phyloP scores from a whole-genome alignment of 352 stramenopile species.

The Globisporangium nagaii region DNA sequence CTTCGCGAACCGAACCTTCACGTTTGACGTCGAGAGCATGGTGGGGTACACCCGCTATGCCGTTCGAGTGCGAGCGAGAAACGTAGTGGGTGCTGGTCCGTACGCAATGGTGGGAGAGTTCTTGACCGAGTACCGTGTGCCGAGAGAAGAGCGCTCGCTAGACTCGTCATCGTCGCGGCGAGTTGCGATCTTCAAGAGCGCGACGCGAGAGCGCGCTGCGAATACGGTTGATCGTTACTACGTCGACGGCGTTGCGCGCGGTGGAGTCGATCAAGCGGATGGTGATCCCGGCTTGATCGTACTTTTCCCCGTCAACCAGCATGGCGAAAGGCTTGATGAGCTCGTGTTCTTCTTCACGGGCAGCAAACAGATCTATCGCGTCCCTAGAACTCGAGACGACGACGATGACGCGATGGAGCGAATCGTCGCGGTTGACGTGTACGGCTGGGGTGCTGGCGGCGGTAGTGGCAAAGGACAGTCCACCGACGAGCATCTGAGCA shows the following conservation, averaged over 20 bases:
- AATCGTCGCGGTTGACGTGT: constrained; percentile 60
- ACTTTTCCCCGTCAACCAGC: constrained; percentile 49
- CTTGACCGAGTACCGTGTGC: constrained; percentile 26
- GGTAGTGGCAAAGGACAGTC: constrained; percentile 37
- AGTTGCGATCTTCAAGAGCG: constrained; percentile 13
- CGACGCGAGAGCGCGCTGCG: constrained; percentile 21
- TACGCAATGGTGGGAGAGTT: constrained; percentile 29
- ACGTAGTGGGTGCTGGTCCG: constrained; percentile 14
- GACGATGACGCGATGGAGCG: constrained; percentile 16
- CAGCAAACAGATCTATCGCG: constrained; percentile 17
- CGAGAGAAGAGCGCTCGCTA: background rate
- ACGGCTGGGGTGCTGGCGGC: constrained; percentile 73
- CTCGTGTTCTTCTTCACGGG: constrained; percentile 40
- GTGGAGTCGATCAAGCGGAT: constrained; percentile 25
- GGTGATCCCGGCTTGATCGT: constrained; percentile 51
- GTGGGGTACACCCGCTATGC: constrained; percentile 35
- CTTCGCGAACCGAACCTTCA: background rate
- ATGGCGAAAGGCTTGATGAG: constrained; percentile 33
- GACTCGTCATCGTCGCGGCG: background rate
- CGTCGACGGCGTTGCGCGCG: constrained; percentile 41
- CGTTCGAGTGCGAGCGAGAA: constrained; percentile 32
- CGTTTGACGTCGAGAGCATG: constrained; percentile 8
- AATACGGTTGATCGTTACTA: constrained; percentile 61
- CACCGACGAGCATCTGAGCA: constrained; percentile 14
- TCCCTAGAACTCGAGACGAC: constrained; percentile 17